Percentiles rank a stretch among this genome's conserved stretches.
phyloP scores from a whole-genome alignment of 148 eudicot species.

The Polygonum aviculare region DNA sequence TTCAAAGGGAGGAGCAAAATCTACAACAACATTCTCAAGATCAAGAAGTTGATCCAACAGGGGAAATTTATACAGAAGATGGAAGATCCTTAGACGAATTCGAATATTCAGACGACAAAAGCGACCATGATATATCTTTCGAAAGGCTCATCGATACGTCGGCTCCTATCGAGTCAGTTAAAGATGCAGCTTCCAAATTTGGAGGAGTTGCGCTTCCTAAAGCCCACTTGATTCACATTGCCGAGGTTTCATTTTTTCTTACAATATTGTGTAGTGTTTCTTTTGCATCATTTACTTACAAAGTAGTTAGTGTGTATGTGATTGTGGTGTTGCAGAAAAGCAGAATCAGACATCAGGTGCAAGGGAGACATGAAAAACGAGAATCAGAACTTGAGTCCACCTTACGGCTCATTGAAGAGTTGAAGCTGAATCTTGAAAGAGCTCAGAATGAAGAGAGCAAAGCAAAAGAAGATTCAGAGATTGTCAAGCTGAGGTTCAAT shows the following conservation, averaged over 20 bases:
- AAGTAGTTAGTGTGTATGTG: neutral
- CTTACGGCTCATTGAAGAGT: constrained; percentile 65
- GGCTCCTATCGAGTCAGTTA: constrained; percentile 79
- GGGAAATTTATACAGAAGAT: neutral
- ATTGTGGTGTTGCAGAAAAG: constrained; percentile 33
- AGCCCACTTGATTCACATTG: constrained; percentile 70
- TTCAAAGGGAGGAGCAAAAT: neutral
- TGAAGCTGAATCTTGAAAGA: constrained; percentile 73
- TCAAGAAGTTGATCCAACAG: constrained; percentile 3
- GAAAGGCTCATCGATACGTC: constrained; percentile 64
- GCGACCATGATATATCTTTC: constrained; percentile 19
- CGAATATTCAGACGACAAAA: neutral
- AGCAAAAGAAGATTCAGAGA: constrained; percentile 83
- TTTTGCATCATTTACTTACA: neutral
- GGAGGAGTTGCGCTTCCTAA: constrained; percentile 90
- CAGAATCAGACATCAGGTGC: constrained; percentile 51
- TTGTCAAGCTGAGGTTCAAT: constrained; percentile 58
- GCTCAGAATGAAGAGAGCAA: constrained; percentile 69
- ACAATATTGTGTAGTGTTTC: neutral
- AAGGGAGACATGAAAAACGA: no score
- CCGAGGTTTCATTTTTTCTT: constrained; percentile 40
- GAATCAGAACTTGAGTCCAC: constrained; percentile 42
- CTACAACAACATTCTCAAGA: neutral
- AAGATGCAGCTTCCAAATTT: constrained; percentile 81
- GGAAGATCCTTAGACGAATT: neutral